These are phyloP conservation scores for Talaromyces sp. DNA, from an alignment of 2,329 filamentous ascomycete species.

Conservation along the genomic window DNA sequence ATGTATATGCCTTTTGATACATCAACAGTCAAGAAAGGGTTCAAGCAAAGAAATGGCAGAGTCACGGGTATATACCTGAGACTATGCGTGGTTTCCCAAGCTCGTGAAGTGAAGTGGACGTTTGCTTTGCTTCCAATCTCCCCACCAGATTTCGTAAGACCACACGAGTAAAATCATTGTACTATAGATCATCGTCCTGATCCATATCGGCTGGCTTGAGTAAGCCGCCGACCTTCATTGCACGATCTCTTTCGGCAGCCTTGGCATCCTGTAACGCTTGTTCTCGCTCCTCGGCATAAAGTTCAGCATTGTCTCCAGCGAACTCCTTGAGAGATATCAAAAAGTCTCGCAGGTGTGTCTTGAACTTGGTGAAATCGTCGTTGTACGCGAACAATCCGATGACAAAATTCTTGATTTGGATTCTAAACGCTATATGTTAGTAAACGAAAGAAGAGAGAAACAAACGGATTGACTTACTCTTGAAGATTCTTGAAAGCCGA, in stretches of 20 bases:
- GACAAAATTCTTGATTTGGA: conserved; percentile 87
- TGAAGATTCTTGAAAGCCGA: conserved; percentile 94
- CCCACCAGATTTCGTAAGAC: neutral
- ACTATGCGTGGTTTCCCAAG: conserved; percentile 1
- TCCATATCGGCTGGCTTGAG: conserved; percentile 97
- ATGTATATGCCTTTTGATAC: conserved; percentile 14
- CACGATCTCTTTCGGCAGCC: conserved; percentile 83
- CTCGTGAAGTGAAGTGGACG: neutral
- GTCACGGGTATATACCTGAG: conserved; percentile 2
- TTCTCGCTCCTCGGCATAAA: conserved; percentile 93
- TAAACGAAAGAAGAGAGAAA: neutral
- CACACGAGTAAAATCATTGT: conserved; percentile 52
- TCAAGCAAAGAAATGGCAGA: neutral
- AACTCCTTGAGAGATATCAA: conserved; percentile 97
- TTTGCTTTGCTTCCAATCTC: neutral
- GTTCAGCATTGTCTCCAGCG: conserved; percentile 87
- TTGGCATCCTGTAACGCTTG: conserved; percentile 83
- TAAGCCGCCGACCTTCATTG: conserved; percentile 91
- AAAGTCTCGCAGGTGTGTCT: conserved; percentile 93
- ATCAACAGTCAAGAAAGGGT: neutral
- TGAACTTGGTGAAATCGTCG: conserved; percentile 89
- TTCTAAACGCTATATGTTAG: conserved; percentile 47
- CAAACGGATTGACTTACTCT: conserved; percentile 59
- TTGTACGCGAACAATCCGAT: conserved; percentile 85
- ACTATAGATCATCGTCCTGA: conserved; percentile 80